phyloP scores from a whole-genome alignment of 2,329 filamentous ascomycete genomes.

The Zymoseptoria ardabiliae region DNA sequence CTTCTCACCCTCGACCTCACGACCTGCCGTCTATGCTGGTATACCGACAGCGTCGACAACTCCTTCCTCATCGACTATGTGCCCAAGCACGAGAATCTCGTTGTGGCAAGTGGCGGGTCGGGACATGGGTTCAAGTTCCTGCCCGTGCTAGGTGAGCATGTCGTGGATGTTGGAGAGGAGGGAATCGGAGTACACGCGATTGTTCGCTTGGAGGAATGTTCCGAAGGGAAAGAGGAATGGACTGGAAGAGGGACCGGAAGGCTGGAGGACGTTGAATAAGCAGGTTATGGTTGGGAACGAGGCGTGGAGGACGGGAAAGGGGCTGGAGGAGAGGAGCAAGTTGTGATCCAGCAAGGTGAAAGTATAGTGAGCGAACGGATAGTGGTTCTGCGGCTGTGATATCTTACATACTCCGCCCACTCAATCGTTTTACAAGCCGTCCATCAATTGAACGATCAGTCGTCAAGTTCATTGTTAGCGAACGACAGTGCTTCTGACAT shows the following conservation, averaged over 20 bases:
- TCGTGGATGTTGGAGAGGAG: constrained; percentile 21
- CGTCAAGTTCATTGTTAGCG: neutral
- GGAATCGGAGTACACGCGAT: constrained; percentile 18
- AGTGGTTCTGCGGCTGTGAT: neutral
- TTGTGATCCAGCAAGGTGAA: neutral
- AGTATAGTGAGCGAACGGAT: neutral
- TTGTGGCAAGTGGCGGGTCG: constrained; percentile 27
- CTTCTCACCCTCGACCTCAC: constrained; percentile 33
- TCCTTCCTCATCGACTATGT: constrained; percentile 23
- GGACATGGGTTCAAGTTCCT: constrained; percentile 31
- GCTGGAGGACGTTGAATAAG: constrained; percentile 24
- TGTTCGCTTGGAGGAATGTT: constrained; percentile 21
- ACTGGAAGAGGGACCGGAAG: constrained; percentile 22
- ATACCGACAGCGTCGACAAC: constrained; percentile 41
- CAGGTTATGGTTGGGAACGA: constrained; percentile 19
- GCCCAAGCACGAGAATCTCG: constrained; percentile 12
- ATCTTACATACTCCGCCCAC: neutral
- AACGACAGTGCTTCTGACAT: neutral
- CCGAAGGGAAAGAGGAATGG: constrained; percentile 21
- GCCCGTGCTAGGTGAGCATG: constrained; percentile 24
- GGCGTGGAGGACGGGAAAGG: constrained; percentile 13
- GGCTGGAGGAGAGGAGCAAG: neutral
- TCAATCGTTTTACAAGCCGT: neutral
- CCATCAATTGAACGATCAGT: neutral
- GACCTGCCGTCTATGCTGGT: constrained; percentile 44